Evolutionary conservation across 768 basidiomycete species (phyloP).

Genomic region (Boletus insuetus): DNA sequence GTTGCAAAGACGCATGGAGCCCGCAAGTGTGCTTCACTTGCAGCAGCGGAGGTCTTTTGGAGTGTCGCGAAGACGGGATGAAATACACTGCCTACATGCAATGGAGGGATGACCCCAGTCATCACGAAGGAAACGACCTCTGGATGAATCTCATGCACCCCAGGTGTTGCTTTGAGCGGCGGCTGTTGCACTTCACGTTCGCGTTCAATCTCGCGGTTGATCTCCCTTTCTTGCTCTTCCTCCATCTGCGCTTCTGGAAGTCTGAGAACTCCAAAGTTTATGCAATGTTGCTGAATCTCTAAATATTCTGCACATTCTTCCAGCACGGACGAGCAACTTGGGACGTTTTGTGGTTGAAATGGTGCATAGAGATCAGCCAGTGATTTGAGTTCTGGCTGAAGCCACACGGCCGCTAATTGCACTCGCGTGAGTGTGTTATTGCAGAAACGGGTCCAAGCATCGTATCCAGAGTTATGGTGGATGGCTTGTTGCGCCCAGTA

Average conservation of each 20-base stretch:
- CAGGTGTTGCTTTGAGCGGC: too few species aligned
- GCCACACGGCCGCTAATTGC: too few species aligned
- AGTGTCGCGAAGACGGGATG: not conserved
- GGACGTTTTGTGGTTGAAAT: not conserved
- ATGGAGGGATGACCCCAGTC: not conserved
- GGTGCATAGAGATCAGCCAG: too few species aligned
- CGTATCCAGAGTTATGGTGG: not conserved
- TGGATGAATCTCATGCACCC: too few species aligned
- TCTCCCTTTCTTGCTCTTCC: constrained; percentile 48
- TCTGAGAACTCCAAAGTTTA: not conserved
- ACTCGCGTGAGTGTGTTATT: not conserved
- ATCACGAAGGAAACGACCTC: too few species aligned
- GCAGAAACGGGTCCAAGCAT: not conserved
- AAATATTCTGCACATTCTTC: not conserved
- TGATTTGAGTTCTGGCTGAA: too few species aligned
- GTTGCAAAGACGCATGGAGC: too few species aligned
- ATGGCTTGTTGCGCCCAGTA: not conserved
- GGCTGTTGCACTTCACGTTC: not conserved
- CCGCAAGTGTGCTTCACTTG: not conserved
- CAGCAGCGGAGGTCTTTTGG: not conserved
- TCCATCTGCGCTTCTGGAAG: not conserved
- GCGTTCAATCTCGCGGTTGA: constrained; percentile 40
- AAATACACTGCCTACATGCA: constrained; percentile 6
- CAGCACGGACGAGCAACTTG: not conserved
- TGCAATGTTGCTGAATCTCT: not conserved